Percentiles rank a stretch among this genome's conserved stretches.
Conservation (phyloP, 2,329 filamentous ascomycete species). For the Dactylella cylindrospora region DNA sequence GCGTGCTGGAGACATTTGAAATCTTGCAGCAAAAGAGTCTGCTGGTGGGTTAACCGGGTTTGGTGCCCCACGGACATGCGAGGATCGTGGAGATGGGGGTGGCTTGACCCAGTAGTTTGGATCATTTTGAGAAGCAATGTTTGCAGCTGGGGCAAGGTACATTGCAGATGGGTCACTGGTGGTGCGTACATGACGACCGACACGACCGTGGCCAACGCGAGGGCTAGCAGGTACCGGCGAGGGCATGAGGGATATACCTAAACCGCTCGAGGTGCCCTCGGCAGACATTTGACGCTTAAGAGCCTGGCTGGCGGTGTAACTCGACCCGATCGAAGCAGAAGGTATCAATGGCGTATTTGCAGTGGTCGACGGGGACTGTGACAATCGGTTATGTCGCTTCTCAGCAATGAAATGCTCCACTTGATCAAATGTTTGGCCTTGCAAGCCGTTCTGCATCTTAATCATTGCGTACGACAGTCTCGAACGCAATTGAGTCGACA, state of each 20-base stretch:
- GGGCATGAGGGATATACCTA: slow-evolving; percentile 28
- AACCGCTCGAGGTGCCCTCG: slow-evolving; percentile 25
- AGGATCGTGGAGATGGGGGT: slow-evolving; percentile 51
- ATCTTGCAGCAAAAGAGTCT: slow-evolving; percentile 42
- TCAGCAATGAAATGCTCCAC: slow-evolving; percentile 31
- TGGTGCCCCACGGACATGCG: slow-evolving; percentile 55
- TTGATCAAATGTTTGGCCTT: slow-evolving; percentile 38
- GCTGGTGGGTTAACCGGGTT: slow-evolving; percentile 48
- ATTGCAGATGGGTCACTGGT: slow-evolving; percentile 38
- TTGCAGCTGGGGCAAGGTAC: slow-evolving; percentile 35
- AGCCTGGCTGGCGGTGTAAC: slow-evolving; percentile 17
- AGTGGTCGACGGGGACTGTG: slow-evolving; percentile 32
- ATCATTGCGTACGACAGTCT: slow-evolving; percentile 43
- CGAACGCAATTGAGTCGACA: slow-evolving; percentile 36
- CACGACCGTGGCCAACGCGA: slow-evolving; percentile 19
- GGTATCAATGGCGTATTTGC: slow-evolving; percentile 19
- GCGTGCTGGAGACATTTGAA: slow-evolving; percentile 28
- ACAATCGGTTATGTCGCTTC: slow-evolving; percentile 34
- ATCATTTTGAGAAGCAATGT: slow-evolving; percentile 36
- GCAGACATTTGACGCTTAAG: slow-evolving; percentile 34
- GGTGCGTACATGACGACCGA: slow-evolving; percentile 27
- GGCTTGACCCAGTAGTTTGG: slow-evolving; percentile 41
- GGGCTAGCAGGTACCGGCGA: slow-evolving; percentile 24
- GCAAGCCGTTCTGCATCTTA: slow-evolving; percentile 42
- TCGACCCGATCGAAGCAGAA: slow-evolving; percentile 12